Percentiles rank a stretch among this genome's conserved stretches.
These are phyloP conservation scores for Phytophthora melonis DNA, from an alignment of 352 stramenopile species.

Conservation along the genomic window DNA sequence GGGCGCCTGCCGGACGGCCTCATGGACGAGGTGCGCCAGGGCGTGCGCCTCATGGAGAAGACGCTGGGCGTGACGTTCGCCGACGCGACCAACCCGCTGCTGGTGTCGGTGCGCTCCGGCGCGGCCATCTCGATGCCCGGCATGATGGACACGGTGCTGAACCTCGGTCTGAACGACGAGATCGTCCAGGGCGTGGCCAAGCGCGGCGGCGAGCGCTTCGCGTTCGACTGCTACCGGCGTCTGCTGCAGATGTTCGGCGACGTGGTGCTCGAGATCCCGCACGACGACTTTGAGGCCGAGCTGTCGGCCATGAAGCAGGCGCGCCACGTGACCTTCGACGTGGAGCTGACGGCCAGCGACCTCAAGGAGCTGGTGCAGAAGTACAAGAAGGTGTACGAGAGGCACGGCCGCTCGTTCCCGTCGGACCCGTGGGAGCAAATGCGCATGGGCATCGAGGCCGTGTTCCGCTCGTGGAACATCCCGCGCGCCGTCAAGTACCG, in stretches of 20 bases:
- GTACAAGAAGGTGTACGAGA: constrained; percentile 38
- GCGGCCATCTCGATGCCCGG: constrained; percentile 37
- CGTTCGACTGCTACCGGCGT: constrained; percentile 39
- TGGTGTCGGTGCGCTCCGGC: constrained; percentile 36
- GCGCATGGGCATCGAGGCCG: constrained; percentile 39
- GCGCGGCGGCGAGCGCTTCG: constrained; percentile 34
- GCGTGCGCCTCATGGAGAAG: constrained; percentile 38
- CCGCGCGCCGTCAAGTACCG: constrained; percentile 38
- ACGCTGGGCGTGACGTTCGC: constrained; percentile 33
- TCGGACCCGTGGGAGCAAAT: constrained; percentile 38
- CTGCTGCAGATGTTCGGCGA: constrained; percentile 38
- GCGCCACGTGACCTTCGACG: constrained; percentile 32
- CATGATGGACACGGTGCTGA: constrained; percentile 42
- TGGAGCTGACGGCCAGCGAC: constrained; percentile 35
- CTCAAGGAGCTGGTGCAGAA: constrained; percentile 38
- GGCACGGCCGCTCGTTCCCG: constrained; percentile 31
- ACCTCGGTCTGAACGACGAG: constrained; percentile 37
- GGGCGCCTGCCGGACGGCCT: constrained; percentile 29
- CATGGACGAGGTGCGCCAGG: constrained; percentile 28
- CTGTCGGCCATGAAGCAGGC: constrained; percentile 34
- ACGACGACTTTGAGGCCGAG: constrained; percentile 39
- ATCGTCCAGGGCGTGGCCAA: constrained; percentile 34
- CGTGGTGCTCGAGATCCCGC: constrained; percentile 37
- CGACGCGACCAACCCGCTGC: constrained; percentile 32
- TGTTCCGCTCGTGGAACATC: constrained; percentile 41